phyloP scores from a whole-genome alignment of 129 eudicot genomes.

The Artemisia tridentata region DNA sequence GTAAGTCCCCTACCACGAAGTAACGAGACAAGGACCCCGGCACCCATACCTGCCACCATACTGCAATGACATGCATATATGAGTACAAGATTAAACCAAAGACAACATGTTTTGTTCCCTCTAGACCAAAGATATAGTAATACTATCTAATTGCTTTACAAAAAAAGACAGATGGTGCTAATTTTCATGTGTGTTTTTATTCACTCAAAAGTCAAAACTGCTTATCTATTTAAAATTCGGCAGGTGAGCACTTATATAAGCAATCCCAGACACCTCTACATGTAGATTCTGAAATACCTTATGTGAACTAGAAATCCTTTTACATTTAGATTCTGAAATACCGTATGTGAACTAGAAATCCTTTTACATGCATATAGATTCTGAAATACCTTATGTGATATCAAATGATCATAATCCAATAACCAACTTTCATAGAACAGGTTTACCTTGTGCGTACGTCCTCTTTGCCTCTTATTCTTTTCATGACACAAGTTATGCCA shows the following conservation, averaged over 20 bases:
- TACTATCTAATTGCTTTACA: too few relatives aligned
- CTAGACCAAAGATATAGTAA: too few relatives aligned
- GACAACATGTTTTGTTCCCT: not conserved
- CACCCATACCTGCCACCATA: not conserved
- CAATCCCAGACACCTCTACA: not conserved
- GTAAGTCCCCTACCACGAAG: too few relatives aligned
- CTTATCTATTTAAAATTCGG: too few relatives aligned
- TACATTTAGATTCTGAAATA: not conserved
- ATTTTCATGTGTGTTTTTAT: too few relatives aligned
- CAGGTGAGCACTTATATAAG: too few relatives aligned
- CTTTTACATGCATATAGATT: not conserved
- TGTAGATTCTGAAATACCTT: too few relatives aligned
- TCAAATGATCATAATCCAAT: not conserved
- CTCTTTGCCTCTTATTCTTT: not conserved
- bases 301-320: not conserved
- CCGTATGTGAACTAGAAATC: not conserved
- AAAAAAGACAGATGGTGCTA: too few relatives aligned
- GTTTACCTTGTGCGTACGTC: not conserved
- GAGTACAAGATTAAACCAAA: not conserved
- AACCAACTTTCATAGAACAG: not conserved
- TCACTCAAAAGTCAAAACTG: too few relatives aligned
- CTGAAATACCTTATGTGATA: not conserved
- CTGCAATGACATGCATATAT: not conserved
- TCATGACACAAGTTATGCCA: not conserved
- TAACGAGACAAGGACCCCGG: too few relatives aligned